Conservation (phyloP, 176 grass and related monocot species). For the Eremochloa ophiuroides region DNA sequence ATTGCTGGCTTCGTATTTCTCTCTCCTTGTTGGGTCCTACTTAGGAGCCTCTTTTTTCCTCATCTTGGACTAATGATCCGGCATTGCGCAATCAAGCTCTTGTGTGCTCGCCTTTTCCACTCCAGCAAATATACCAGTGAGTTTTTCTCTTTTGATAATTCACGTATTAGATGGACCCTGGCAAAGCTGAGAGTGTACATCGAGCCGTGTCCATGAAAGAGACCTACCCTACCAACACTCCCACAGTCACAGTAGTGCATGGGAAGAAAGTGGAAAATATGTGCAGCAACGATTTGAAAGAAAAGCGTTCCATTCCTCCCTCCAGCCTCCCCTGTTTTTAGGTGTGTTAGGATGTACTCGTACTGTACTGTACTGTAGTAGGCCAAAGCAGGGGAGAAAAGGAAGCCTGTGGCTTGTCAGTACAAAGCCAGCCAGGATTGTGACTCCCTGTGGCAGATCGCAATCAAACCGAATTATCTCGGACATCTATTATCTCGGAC, state of each 20-base stretch:
- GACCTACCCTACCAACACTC: not conserved
- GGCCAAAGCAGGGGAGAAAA: not conserved
- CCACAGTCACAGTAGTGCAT: not conserved
- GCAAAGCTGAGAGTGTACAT: not conserved
- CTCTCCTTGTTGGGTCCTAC: slow-evolving; percentile 21
- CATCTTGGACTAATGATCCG: slow-evolving; percentile 31
- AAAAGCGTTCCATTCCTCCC: not conserved
- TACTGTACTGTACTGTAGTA: too few relatives aligned
- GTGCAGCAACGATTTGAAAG: not conserved
- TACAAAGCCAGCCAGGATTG: not conserved
- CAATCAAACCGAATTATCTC: slow-evolving; percentile 6
- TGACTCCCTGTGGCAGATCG: not conserved
- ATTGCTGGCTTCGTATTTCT: not conserved
- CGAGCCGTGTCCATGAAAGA: slow-evolving; percentile 1
- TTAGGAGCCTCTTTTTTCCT: not conserved
- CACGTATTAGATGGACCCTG: not conserved
- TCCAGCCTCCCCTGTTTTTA: not conserved
- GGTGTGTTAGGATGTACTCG: not conserved
- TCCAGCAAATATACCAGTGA: not conserved
- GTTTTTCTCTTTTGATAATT: too few relatives aligned
- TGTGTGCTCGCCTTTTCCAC: not conserved
- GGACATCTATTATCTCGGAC: too few relatives aligned
- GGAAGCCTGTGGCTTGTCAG: not conserved
- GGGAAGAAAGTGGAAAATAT: not conserved
- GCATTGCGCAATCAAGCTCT: not conserved